Conservation (phyloP, 345 rosid genomes). For the Populus alba region DNA sequence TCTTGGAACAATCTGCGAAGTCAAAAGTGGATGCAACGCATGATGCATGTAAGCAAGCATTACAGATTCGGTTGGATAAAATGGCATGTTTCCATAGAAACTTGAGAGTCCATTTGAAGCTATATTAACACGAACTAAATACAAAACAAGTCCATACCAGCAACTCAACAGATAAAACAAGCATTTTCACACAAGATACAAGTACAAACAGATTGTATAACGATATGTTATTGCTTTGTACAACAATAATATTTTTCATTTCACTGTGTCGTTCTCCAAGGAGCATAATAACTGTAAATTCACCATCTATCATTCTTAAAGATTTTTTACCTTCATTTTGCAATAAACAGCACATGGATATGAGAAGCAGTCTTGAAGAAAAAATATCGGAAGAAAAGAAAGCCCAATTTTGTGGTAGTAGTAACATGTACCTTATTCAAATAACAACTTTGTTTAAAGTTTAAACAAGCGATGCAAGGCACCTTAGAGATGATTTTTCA, state of each 20-base stretch:
- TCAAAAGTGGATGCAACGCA: not conserved
- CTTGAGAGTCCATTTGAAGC: not conserved
- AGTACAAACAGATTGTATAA: not conserved
- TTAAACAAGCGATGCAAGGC: too few species aligned
- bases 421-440: not conserved
- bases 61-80: not conserved
- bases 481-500: not conserved
- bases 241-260: not conserved
- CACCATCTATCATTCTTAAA: not conserved
- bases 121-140: not conserved
- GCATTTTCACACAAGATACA: not conserved
- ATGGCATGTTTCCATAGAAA: not conserved
- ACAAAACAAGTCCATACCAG: not conserved
- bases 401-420: not conserved
- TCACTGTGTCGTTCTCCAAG: not conserved
- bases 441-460: not conserved
- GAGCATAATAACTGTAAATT: not conserved
- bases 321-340: not conserved
- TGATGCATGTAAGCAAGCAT: not conserved
- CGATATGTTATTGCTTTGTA: not conserved
- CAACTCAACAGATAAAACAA: not conserved
- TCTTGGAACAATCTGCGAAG: constrained; percentile 75
- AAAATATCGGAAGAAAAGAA: not conserved
- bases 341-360: not conserved
- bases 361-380: not conserved